Percentiles rank a stretch among this genome's conserved stretches.
These are phyloP conservation scores for Camelina neglecta DNA, from an alignment of 345 rosid species.

Conservation along the genomic window DNA sequence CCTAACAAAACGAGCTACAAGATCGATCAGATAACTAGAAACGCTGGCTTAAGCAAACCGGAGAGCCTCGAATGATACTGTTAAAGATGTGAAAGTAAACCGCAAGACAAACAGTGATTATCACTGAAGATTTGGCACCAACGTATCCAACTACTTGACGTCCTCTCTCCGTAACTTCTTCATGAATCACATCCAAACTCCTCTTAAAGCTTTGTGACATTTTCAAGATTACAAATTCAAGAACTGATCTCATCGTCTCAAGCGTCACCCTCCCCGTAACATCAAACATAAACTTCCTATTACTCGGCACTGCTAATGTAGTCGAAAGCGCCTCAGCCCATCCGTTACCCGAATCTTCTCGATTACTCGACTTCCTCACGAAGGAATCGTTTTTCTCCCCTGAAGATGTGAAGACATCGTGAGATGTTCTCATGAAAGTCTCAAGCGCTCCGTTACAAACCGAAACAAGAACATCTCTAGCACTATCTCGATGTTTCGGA, in stretches of 20 bases:
- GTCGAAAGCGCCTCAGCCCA: slow-evolving; percentile 62
- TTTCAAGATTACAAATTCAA: slow-evolving; percentile 70
- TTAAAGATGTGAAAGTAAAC: slow-evolving; percentile 64
- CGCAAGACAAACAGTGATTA: slow-evolving; percentile 85
- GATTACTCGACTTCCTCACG: not conserved
- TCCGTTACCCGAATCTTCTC: slow-evolving; percentile 46
- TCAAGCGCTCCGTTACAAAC: slow-evolving; percentile 83
- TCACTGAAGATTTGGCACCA: slow-evolving; percentile 70
- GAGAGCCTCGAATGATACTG: slow-evolving; percentile 20
- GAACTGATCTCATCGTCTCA: slow-evolving; percentile 66
- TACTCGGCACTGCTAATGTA: slow-evolving; percentile 72
- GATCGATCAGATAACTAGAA: not conserved
- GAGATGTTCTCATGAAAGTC: slow-evolving; percentile 83
- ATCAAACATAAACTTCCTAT: slow-evolving; percentile 79
- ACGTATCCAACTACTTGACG: slow-evolving; percentile 69
- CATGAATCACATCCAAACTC: slow-evolving; percentile 54
- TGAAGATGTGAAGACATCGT: slow-evolving; percentile 60
- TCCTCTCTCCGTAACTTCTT: slow-evolving; percentile 68
- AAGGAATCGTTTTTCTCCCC: not conserved
- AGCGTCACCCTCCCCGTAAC: slow-evolving; percentile 92
- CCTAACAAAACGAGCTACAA: slow-evolving; percentile 21
- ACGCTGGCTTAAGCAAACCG: slow-evolving; percentile 32
- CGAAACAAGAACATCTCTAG: slow-evolving; percentile 71
- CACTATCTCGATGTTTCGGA: slow-evolving; percentile 70
- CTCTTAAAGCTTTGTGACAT: slow-evolving; percentile 60